Conservation (phyloP, 805 yeast species). For the Saturnispora halmiae region DNA sequence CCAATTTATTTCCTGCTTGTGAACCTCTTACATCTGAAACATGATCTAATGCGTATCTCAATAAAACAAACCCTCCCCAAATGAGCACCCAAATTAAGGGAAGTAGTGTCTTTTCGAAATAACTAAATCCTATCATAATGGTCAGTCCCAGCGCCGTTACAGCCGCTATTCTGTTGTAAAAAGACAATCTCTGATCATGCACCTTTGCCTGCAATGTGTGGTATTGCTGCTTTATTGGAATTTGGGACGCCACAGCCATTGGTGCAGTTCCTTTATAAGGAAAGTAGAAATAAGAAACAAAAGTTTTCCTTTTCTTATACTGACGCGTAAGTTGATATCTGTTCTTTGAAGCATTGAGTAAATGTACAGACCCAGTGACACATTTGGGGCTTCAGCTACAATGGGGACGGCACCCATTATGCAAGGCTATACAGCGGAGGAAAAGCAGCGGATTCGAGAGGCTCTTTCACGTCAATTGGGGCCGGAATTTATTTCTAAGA, state of each 20-base stretch:
- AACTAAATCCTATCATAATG: slow-evolving; percentile 18
- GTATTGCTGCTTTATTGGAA: not conserved
- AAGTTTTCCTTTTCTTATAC: not conserved
- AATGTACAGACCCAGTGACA: not conserved
- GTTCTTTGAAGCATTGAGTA: not conserved
- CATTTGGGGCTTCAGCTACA: not conserved
- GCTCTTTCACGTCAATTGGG: slow-evolving; percentile 42
- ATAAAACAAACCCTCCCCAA: slow-evolving; percentile 24
- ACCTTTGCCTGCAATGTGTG: slow-evolving; percentile 14
- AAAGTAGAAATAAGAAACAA: not conserved
- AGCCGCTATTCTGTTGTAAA: slow-evolving; percentile 23
- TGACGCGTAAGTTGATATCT: not conserved
- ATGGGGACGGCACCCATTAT: not conserved
- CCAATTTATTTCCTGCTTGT: slow-evolving; percentile 19
- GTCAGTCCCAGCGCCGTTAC: slow-evolving; percentile 18
- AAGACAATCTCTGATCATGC: slow-evolving; percentile 22
- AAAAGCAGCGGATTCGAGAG: slow-evolving; percentile 19
- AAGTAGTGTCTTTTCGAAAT: slow-evolving; percentile 12
- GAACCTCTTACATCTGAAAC: slow-evolving; percentile 22
- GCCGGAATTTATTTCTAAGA: slow-evolving; percentile 66
- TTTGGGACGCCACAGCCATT: not conserved
- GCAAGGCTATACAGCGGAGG: slow-evolving; percentile 20
- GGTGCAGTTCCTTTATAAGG: not conserved
- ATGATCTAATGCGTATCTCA: slow-evolving; percentile 25
- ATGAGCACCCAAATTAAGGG: slow-evolving; percentile 22